Conservation (phyloP, 176 grass and related monocot species). For the Alloteropsis semialata region DNA sequence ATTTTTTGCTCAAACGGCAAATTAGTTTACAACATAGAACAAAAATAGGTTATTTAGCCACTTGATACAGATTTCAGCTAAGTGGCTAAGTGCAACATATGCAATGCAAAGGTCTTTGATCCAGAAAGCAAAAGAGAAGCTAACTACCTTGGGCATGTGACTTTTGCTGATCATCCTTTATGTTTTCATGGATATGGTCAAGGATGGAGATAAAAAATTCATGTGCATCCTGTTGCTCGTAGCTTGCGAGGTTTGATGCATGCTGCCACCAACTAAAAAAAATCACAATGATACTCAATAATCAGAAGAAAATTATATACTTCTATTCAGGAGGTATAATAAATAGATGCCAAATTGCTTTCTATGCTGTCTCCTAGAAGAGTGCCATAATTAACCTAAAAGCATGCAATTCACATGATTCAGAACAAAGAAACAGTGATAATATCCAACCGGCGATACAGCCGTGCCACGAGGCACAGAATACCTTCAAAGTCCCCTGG, state of each 20-base stretch:
- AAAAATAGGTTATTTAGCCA: background rate
- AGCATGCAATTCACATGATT: background rate
- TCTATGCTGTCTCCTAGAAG: background rate
- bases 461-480: background rate
- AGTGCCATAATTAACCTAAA: constrained; percentile 4
- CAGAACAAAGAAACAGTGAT: background rate
- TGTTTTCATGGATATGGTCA: constrained; percentile 97
- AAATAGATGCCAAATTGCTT: background rate
- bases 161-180: constrained; percentile 69
- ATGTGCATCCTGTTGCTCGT: constrained; percentile 96
- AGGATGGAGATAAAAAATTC: constrained; percentile 99
- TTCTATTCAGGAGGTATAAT: background rate
- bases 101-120: constrained; percentile 5
- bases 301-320: constrained; percentile 41
- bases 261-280: constrained; percentile 91
- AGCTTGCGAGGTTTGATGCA: constrained; percentile 92
- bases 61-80: constrained; percentile 4
- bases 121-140: constrained; percentile 27
- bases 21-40: background rate
- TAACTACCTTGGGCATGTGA: constrained; percentile 58
- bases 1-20: background rate
- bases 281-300: constrained; percentile 36
- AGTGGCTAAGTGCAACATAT: constrained; percentile 31
- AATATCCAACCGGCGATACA: background rate
- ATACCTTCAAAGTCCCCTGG: background rate